phyloP scores from a whole-genome alignment of 108 stramenopile genomes.

The Pseudonitzschia pungens region DNA sequence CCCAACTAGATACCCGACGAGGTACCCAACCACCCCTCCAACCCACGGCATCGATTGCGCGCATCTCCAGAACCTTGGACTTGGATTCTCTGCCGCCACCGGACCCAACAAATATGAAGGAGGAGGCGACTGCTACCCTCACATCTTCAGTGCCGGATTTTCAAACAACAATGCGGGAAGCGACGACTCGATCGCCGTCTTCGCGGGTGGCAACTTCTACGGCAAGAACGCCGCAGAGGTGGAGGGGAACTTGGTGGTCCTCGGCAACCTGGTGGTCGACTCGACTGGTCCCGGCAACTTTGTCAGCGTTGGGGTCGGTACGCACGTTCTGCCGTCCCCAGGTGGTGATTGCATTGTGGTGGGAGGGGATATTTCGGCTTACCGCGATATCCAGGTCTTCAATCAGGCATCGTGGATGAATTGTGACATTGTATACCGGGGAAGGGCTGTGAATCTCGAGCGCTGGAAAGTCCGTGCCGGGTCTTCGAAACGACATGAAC shows the following conservation, averaged over 20 bases:
- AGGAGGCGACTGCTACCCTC: not conserved
- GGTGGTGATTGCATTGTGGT: slow-evolving; percentile 16
- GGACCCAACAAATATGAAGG: not conserved
- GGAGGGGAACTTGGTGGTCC: slow-evolving; percentile 31
- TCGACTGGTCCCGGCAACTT: slow-evolving; percentile 8
- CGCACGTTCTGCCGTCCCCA: not conserved
- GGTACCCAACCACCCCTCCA: not conserved
- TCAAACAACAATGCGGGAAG: slow-evolving; percentile 1
- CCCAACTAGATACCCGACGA: not conserved
- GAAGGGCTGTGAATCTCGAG: not conserved
- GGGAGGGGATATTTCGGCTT: not conserved
- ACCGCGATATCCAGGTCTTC: slow-evolving; percentile 1
- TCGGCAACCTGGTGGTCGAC: slow-evolving; percentile 21
- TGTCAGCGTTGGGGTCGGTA: slow-evolving; percentile 10
- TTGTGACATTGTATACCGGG: slow-evolving; percentile 12
- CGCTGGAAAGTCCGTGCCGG: not conserved
- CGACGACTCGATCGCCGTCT: slow-evolving; percentile 21
- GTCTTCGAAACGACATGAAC: not conserved
- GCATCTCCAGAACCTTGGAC: slow-evolving; percentile 10
- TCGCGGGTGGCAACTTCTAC: slow-evolving; percentile 20
- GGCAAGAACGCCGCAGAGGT: slow-evolving; percentile 16
- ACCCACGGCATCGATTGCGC: not conserved
- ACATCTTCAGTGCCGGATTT: not conserved
- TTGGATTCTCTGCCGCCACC: slow-evolving; percentile 3
- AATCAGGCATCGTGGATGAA: not conserved